Evolutionary conservation across 2,329 filamentous ascomycete genomes (phyloP).

Genomic region (Botrytis medusae): DNA sequence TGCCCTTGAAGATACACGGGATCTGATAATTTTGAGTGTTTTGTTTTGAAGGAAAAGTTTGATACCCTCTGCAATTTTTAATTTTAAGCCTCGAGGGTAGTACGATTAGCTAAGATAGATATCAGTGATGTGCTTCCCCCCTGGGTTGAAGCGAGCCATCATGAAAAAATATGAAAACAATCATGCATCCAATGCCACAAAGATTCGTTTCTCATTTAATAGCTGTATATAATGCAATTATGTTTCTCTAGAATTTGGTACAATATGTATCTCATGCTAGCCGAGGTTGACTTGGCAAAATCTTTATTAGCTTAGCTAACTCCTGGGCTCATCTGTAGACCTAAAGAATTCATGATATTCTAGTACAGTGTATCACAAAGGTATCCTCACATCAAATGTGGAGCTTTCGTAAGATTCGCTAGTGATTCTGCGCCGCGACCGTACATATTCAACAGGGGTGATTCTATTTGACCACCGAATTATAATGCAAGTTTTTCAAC

Average conservation of each 20-base stretch:
- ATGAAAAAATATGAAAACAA: background rate
- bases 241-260: background rate
- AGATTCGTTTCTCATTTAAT: background rate
- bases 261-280: background rate
- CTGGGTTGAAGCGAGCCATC: background rate
- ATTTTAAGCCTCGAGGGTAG: background rate
- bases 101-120: background rate
- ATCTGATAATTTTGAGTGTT: background rate
- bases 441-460: background rate
- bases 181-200: background rate
- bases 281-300: background rate
- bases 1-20: background rate
- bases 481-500: background rate
- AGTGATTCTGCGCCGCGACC: background rate
- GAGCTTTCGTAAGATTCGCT: background rate
- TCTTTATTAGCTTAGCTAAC: background rate
- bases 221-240: background rate
- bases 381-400: background rate
- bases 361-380: background rate
- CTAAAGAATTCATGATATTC: background rate
- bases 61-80: slow-evolving; percentile 4
- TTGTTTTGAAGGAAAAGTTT: background rate
- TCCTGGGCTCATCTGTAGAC: background rate
- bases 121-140: background rate
- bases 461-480: background rate